Percentiles rank a stretch among this genome's conserved stretches.
phyloP scores from a whole-genome alignment of 441 rosid species.

The Eugenia klotzschiana region DNA sequence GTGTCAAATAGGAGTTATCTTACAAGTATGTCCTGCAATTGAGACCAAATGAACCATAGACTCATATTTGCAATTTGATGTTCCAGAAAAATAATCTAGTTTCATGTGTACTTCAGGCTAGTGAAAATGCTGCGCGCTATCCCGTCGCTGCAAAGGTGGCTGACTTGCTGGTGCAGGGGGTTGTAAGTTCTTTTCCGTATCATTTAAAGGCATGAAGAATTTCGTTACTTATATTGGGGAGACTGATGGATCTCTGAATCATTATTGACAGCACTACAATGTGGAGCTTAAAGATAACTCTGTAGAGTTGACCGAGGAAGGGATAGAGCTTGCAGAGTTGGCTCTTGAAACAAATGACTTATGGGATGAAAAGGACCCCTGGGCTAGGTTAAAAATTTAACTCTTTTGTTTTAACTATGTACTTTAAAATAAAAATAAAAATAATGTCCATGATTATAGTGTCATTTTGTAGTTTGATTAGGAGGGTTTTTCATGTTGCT shows the following conservation, averaged over 20 bases:
- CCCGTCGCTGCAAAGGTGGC: slow-evolving; percentile 98
- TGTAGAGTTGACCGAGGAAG: slow-evolving; percentile 94
- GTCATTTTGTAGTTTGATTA: neutral
- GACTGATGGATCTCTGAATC: neutral
- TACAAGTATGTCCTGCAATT: neutral
- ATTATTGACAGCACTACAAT: slow-evolving; percentile 57
- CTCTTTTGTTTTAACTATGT: neutral
- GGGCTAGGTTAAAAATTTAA: slow-evolving; percentile 63
- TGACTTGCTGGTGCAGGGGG: slow-evolving; percentile 63
- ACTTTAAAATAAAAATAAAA: neutral
- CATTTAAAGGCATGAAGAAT: neutral
- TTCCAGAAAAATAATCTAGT: neutral
- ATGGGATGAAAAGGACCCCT: slow-evolving; percentile 96
- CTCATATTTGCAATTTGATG: neutral
- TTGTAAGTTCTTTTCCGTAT: slow-evolving; percentile 36
- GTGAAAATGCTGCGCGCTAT: slow-evolving; percentile 82
- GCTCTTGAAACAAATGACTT: slow-evolving; percentile 90
- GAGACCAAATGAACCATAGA: neutral
- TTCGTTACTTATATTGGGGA: neutral
- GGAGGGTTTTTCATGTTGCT: neutral
- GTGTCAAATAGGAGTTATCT: neutral
- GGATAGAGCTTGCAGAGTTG: slow-evolving; percentile 86
- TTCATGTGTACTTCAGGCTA: slow-evolving; percentile 41
- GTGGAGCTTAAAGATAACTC: slow-evolving; percentile 87
- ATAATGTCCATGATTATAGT: neutral